Base-by-base conservation (phyloP, 352 stramenopile species). In the Pythium dissotocum region DNA sequence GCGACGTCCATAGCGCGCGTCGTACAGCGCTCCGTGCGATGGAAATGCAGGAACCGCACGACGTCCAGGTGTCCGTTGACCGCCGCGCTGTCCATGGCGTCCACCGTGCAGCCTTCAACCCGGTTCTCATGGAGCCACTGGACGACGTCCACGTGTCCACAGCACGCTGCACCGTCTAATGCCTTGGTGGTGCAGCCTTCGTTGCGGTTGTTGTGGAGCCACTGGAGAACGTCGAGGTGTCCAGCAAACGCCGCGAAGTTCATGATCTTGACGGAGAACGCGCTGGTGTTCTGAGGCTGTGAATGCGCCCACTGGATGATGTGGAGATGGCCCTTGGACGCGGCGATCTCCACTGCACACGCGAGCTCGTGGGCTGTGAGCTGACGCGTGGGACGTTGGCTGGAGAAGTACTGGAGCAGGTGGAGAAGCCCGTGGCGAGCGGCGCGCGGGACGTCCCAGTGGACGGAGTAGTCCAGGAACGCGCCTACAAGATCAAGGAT, bases 201-300 rank as follows among this genome's bases (percentile, higher is more conserved):
- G 7, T 12, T 8, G 9, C 65, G 65, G 24, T 66, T 36, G 6
- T n/a, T 26, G 49, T 66, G 57, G 0, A 71, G 58, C 58, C 67
- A 85, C 46, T 71, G 38, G 2, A 85, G 72, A 26, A 83, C 63
- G 59, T 69, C 44, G 30, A 80, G 40, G 30, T 85, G 73, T 9
- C 77, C 77, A 18, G 67, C 63, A 4, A 58, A 57, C 4, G 77
- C 77, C 4, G 77, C 77, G n/a, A 61, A 58, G 61, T 84, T 75
- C 65, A 84, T 77, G 14, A 75, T 71, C 32, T 74, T 71, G 30
- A 68, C 61, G 18, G 61, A 57, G 42, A 68, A 68, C 38, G 53
- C 33, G 6, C 24, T n/a, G 18, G 8, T 24, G 35, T 30, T 32
- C 14, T 24, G 49, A 9, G 53, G 40, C 13, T 53, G 61, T 14